These are phyloP conservation scores for Syzygium aromaticum DNA, from an alignment of 345 rosid species.

Conservation along the genomic window DNA sequence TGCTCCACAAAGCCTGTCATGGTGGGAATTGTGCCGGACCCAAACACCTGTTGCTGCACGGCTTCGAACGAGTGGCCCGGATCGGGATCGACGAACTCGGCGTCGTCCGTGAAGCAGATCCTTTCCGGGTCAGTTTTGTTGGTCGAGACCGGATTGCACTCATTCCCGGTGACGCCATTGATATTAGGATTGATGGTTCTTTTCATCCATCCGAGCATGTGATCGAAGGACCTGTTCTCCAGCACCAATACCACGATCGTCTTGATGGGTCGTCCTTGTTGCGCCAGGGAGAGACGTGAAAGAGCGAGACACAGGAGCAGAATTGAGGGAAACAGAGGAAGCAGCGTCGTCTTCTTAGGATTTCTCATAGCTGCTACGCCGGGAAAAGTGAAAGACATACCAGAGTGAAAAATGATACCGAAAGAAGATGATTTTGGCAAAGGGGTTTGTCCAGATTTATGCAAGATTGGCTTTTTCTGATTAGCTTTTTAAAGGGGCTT, in stretches of 20 bases:
- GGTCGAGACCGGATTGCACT: constrained; percentile 72
- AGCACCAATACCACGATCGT: constrained; percentile 75
- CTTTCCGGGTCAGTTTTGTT: constrained; percentile 14
- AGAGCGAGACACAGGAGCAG: constrained; percentile 36
- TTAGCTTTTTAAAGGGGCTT: not conserved
- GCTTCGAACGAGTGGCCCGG: constrained; percentile 91
- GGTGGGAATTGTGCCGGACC: constrained; percentile 56
- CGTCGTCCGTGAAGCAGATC: constrained; percentile 71
- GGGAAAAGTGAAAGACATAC: not conserved
- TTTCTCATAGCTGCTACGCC: constrained; percentile 14
- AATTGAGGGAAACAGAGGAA: constrained; percentile 19
- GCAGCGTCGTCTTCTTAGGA: constrained; percentile 10
- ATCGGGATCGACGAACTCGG: constrained; percentile 92
- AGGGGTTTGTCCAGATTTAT: not conserved
- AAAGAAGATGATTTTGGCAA: not conserved
- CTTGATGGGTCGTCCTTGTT: constrained; percentile 49
- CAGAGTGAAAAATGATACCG: not conserved
- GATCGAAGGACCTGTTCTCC: constrained; percentile 84
- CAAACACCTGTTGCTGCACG: constrained; percentile 76
- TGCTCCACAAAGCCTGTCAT: constrained; percentile 91
- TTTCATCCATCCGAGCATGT: constrained; percentile 88
- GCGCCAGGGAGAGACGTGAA: constrained; percentile 24
- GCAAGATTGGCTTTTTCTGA: not conserved
- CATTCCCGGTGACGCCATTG: constrained; percentile 78
- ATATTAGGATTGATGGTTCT: constrained; percentile 51